Base-by-base conservation (phyloP, 768 basidiomycete genomes). In the Calocybe indica region DNA sequence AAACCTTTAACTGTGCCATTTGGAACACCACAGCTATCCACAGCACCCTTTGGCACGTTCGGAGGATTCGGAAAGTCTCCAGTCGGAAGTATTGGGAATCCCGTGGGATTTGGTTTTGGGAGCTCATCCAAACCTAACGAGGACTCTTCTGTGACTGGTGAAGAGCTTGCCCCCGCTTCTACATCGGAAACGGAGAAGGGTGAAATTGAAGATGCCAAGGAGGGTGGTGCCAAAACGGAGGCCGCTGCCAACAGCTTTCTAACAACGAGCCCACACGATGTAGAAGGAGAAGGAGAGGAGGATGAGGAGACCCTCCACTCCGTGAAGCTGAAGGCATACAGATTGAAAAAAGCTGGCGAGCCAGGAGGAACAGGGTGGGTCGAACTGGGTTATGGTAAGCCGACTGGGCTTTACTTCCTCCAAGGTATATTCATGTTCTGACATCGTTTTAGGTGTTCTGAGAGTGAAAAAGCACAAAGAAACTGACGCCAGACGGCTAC, bases 251-350 rank as follows among this genome's bases (percentile, higher is more conserved):
- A 42, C 31, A 65, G 50, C 30, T 31, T 60, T n/a, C 43, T 55
- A 10, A 46, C 47, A 8, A 61, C 48, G n/a, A 63, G 66, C 46
- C 65, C 66, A n/a, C 79, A 84, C 52, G 86, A 87, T 53, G 70
- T 70, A 45, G 86, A 87, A 50, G 88, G 89, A 8, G 83, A 83
- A 56, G 89, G 89, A 29, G 89, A 92, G 65, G 85, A 92, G 59
- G 74, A 83, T 36, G 89, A 92, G 58, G 80, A 80, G 50, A 89
- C 85, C 3, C 65, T 66, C 29, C 73, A 85, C 60, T 64, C 69
- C 39, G 69, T 79, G 41, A 79, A 72, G 60, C 64, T 78, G 41
- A 89, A 85, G 61, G 80, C 82, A 22, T 88, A 70, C 58, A 77
- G 74, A 58, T 56, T 89, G 59, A 66, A 65, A 50, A 81, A 78